Conservation (phyloP, 352 stramenopile genomes). For the Pythium graminicola region DNA sequence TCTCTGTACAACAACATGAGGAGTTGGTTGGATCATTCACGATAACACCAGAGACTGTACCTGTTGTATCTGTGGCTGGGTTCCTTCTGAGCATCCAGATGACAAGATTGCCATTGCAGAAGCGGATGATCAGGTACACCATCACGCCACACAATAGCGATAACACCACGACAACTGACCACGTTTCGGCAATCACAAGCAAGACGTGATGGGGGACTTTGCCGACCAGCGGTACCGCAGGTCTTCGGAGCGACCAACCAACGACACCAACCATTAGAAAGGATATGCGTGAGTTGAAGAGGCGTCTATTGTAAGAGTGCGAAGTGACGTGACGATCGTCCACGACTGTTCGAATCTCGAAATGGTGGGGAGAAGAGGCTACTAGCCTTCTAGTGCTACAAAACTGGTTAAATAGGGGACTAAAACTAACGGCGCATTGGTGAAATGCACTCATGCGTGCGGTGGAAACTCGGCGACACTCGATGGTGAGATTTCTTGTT, state of each 20-base stretch:
- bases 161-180: constrained; percentile 17
- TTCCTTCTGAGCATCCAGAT: constrained; percentile 6
- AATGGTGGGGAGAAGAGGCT: background rate
- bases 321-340: constrained; percentile 6
- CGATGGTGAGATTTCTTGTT: constrained; percentile 64
- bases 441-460: constrained; percentile 12
- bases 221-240: no score
- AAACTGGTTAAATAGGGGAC: constrained; percentile 22
- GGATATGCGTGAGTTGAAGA: background rate
- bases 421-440: constrained; percentile 13
- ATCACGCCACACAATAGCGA: constrained; percentile 14
- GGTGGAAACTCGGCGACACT: constrained; percentile 43
- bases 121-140: constrained; percentile 19
- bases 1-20: no score
- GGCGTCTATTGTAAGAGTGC: constrained; percentile 10
- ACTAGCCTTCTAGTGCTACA: constrained; percentile 23
- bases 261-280: background rate
- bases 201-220: constrained; percentile 13
- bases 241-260: background rate
- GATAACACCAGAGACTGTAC: no score
- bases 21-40: no score
- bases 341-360: background rate
- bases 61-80: background rate
- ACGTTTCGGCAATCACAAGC: constrained; percentile 11
- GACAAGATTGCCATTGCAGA: constrained; percentile 12